Percentiles rank a stretch among this genome's conserved stretches.
Evolutionary conservation across 2,329 filamentous ascomycete species (phyloP).

Genomic region (Alternaria novae-zelandiae): DNA sequence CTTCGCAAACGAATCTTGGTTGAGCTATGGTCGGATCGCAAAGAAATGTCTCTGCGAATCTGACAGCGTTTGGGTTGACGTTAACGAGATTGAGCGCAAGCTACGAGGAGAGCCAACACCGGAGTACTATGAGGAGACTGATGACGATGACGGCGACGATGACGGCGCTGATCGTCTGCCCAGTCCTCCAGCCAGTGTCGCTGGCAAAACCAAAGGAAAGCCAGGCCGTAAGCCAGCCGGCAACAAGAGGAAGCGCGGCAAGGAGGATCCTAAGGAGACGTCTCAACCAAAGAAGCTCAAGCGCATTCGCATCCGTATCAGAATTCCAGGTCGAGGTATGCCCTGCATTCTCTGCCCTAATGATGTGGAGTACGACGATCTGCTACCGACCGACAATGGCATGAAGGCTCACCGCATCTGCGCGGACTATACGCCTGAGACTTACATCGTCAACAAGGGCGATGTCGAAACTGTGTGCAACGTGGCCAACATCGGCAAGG

Average conservation of each 20-base stretch:
- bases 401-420: conserved; percentile 87
- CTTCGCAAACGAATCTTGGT: conserved; percentile 93
- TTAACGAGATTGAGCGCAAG: conserved; percentile 93
- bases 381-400: conserved; percentile 88
- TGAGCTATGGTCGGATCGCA: conserved; percentile 92
- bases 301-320: conserved; percentile 72
- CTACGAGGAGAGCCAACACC: conserved; percentile 82
- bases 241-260: conserved; percentile 55
- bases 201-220: conserved; percentile 72
- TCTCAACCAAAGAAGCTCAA: conserved; percentile 74
- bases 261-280: conserved; percentile 49
- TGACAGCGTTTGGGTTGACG: conserved; percentile 98
- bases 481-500: conserved; percentile 81
- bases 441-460: conserved; percentile 74
- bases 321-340: conserved; percentile 73
- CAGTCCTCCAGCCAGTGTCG: conserved; percentile 78
- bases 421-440: conserved; percentile 90
- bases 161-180: conserved; percentile 68
- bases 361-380: conserved; percentile 77
- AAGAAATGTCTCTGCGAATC: conserved; percentile 97
- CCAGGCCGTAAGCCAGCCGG: conserved; percentile 75
- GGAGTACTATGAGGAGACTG: conserved; percentile 81
- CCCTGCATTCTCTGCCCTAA: conserved; percentile 94
- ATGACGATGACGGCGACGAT: conserved; percentile 69
- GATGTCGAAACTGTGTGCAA: conserved; percentile 76